These are phyloP conservation scores for Aspergillus sp. DNA, from an alignment of 2,329 filamentous ascomycete genomes.

Conservation along the genomic window DNA sequence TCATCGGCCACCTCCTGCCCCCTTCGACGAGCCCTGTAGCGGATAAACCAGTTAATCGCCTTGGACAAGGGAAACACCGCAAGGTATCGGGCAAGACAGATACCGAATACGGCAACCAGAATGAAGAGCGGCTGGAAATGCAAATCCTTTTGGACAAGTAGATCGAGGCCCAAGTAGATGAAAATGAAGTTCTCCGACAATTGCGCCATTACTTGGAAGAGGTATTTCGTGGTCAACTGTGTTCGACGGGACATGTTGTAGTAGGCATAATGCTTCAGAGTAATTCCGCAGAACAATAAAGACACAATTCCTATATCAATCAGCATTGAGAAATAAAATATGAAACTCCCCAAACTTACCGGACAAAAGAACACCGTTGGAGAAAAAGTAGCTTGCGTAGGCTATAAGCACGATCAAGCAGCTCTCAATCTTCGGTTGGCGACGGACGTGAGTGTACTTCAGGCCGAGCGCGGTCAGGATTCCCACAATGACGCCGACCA, in stretches of 20 bases:
- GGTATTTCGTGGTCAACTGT: conserved; percentile 95
- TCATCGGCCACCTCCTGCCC: conserved; percentile 82
- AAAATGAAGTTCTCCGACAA: conserved; percentile 99
- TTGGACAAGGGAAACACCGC: conserved; percentile 92
- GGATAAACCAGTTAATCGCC: conserved; percentile 89
- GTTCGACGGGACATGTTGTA: conserved; percentile 99
- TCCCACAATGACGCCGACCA: conserved; percentile 86
- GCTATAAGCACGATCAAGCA: conserved; percentile 92
- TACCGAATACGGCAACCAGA: conserved; percentile 86
- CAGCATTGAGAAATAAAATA: conserved; percentile 14
- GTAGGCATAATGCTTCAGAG: conserved; percentile 97
- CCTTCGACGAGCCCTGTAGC: conserved; percentile 77
- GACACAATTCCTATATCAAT: conserved; percentile 83
- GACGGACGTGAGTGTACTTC: conserved; percentile 91
- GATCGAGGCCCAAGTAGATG: conserved; percentile 92
- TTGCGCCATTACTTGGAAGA: conserved; percentile 93
- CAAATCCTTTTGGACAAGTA: conserved; percentile 88
- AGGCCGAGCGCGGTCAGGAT: conserved; percentile 84
- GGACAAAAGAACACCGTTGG: conserved; percentile 93
- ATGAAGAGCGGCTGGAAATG: conserved; percentile 95
- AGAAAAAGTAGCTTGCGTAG: conserved; percentile 97
- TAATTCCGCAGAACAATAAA: conserved; percentile 95
- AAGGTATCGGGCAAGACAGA: conserved; percentile 89
- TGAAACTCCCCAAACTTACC: conserved; percentile 60
- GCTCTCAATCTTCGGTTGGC: conserved; percentile 95